Base-by-base conservation (phyloP, 2,329 filamentous ascomycete species). In the Eurotiales sp. region DNA sequence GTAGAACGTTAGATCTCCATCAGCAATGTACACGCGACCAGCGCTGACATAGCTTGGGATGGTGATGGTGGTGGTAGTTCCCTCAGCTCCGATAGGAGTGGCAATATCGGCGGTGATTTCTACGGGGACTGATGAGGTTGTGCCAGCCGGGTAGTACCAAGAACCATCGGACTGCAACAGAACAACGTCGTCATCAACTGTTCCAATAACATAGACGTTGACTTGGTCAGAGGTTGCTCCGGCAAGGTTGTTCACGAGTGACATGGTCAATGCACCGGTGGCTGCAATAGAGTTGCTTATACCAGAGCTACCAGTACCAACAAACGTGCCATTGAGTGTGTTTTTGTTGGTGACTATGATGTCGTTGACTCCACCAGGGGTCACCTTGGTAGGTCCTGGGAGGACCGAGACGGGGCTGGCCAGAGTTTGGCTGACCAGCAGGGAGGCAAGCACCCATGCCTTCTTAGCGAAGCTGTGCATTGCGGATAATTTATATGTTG, bases 1-100 rank as follows among this genome's bases (percentile, higher is more conserved):
- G 58, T 64, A 76, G 54, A 78, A 78, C 8, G 63, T 54, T 17
- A 77, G 64, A 1, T 67, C 55, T 3, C 73, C 72, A 22, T 70
- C 68, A 22, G 72, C 66, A 51, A 78, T 73, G 64, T 75, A 78
- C 25, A 79, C 61, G 3, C 76, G 72, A 0, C 68, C 75, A 1
- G 72, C 67, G 43, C 56, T 60, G 40, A 78, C 62, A n/a, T 71
- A 68, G 3, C 67, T 68, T 3, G 75, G 71, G 0, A 78, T 54
- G 0, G 59, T 72, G 48, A 78, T 61, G 1, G 61, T 64, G 8
- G 73, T 64, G 0, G 65, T 72, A 39, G 65, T 60, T 1, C 75
- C 73, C 17, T 64, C 47, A 1, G 57, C 59, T 0, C 69, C 72
- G 0, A 79, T 64, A 1, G 70, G 62, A 45, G 79, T 78, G 8